Evolutionary conservation across 202 grass and related monocot species (phyloP), one percentile per base, ranked within the genome.

Genomic region (Digitaria exilis): DNA sequence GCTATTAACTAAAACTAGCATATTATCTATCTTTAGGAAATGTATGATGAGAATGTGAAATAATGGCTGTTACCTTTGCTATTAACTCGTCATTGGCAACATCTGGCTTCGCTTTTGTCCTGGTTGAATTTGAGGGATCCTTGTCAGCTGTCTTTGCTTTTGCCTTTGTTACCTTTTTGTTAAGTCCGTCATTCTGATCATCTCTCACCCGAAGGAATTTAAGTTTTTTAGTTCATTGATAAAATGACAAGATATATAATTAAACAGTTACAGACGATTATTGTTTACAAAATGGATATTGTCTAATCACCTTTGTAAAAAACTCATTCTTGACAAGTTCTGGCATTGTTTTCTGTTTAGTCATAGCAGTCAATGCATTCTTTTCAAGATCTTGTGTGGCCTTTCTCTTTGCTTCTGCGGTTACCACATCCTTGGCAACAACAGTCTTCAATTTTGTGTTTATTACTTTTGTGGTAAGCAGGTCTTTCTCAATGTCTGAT

Each of bases 381-480:
- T 85, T 85, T 16, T 21, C 42, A 51, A 62, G 42, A 35, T 85
- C 55, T 50, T 37, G 50, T 31, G 78, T 71, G 30, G 9, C 31
- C 10, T 71, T 85, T 71, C n/a, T 50, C 30, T 85, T 85, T 28
- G 42, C 39, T 41, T 34, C 29, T 71, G 26, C 54, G 75, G 55
- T 76, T 46, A 46, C 25, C 70, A 81, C 54, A 63, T 76, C 63
- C 63, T 71, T 89, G 44, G 43, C 64, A 80, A 37, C 70, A 48
- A 71, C 65, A 76, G 28, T 18, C 54, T 44, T 76, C 10, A 50
- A 69, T 37, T 51, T 71, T 70, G 71, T 50, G 15, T 73, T 60
- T 71, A 37, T 68, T 55, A 79, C 76, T 85, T 82, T 91, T 68
- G 76, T 11, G n/a, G 61, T 90, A 82, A 90, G 57, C 84, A 75